Percentiles rank a stretch among this genome's conserved stretches.
Evolutionary conservation across 163 green algal species (phyloP).

Genomic region (Scenedesmus sp.): DNA sequence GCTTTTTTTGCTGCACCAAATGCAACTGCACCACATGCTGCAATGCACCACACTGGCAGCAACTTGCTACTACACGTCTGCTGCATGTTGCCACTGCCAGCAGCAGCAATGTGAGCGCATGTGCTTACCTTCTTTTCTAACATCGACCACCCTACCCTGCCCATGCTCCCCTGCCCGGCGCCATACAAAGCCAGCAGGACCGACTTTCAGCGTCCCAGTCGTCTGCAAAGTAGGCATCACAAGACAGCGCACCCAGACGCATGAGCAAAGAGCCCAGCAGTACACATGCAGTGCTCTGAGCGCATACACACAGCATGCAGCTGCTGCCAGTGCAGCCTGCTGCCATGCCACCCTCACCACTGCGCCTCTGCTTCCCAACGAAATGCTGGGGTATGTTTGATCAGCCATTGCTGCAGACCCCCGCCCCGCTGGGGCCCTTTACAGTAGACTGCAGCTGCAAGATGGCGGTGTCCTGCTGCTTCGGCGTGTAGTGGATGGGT

Average conservation of each 20-base stretch:
- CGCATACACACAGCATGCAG: neutral
- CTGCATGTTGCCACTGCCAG: neutral
- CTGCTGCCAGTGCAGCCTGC: neutral
- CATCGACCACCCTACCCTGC: conserved; percentile 75
- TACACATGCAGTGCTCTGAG: neutral
- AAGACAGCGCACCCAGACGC: too few relatives aligned
- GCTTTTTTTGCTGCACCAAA: neutral
- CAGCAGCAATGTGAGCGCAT: neutral
- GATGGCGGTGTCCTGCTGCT: neutral
- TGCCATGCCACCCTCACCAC: conserved; percentile 55
- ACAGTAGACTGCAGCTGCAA: neutral
- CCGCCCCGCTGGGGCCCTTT: too few relatives aligned
- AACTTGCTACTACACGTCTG: neutral
- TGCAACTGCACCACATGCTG: neutral
- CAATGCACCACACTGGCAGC: neutral
- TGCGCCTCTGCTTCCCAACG: conserved; percentile 63
- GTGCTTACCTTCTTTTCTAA: conserved; percentile 68
- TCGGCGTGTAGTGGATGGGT: neutral
- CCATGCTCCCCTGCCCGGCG: conserved; percentile 55
- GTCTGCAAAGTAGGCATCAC: conserved; percentile 52
- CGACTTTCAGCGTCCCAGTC: conserved; percentile 65
- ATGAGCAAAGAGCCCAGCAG: too few relatives aligned
- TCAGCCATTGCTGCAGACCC: conserved; percentile 14
- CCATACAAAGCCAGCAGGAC: conserved; percentile 72
- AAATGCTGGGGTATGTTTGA: conserved; percentile 62